Conservation (phyloP, 305 asterid species). For the Petunia hybrid region DNA sequence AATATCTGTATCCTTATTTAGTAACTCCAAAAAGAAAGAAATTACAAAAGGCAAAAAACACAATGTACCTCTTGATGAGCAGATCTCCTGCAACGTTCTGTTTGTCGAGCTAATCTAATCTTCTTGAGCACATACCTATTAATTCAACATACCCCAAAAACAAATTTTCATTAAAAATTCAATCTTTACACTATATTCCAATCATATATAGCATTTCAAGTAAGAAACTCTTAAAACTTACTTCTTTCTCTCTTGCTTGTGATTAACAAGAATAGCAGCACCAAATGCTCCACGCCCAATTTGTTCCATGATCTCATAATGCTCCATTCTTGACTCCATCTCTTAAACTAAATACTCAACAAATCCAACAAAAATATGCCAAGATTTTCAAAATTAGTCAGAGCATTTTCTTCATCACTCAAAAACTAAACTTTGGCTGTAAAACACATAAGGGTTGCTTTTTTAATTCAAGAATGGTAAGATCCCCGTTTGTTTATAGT, state of each 20-base stretch:
- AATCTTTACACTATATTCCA: conserved; percentile 23
- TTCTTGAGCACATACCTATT: conserved; percentile 89
- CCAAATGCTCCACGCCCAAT: conserved; percentile 99
- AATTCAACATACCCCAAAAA: conserved; percentile 38
- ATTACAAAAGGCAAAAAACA: background rate
- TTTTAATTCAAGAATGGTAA: conserved; percentile 14
- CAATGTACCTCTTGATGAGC: conserved; percentile 90
- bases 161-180: conserved; percentile 22
- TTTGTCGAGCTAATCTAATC: conserved; percentile 94
- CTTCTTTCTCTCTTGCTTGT: conserved; percentile 86
- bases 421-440: background rate
- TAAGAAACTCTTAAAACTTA: conserved; percentile 41
- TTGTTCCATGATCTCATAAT: conserved; percentile 99
- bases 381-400: background rate
- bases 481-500: too few species aligned
- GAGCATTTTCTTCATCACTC: conserved; percentile 20
- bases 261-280: conserved; percentile 94
- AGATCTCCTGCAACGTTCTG: conserved; percentile 97
- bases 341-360: conserved; percentile 33
- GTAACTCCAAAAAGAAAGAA: background rate
- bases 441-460: conserved; percentile 20
- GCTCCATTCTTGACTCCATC: conserved; percentile 95
- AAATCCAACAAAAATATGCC: background rate
- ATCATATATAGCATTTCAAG: background rate
- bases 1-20: background rate